Evolutionary conservation across 2,329 filamentous ascomycete genomes (phyloP), one percentile per base, ranked within the genome.

Genomic region (Pestalotiopsis sp.): DNA sequence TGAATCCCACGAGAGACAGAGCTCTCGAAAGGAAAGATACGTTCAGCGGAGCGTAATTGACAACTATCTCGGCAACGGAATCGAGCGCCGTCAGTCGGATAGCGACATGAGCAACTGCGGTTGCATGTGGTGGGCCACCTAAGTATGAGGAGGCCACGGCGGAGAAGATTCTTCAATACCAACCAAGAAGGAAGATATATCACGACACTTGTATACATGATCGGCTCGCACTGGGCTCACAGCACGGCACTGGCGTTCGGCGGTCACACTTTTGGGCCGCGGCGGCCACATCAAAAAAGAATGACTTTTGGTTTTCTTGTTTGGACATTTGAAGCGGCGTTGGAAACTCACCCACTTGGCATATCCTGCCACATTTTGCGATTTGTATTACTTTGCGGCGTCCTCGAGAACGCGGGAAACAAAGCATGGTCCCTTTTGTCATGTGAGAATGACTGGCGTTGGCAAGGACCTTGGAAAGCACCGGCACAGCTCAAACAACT

Each of bases 111-210:
- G 83, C 68, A 79, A 83, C 45, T 89, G 86, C 67, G 85, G 84
- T 9, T 89, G 86, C 71, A 80, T 86, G 71, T 88, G 86, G 86
- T 86, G 82, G 79, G 78, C 83, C 62, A 82, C 80, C 66, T 87
- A 73, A 81, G 63, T n/a, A 31, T 38, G 39, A 20, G 25, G 39
- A 20, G 25, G 5, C 4, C 20, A 25, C 13, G 17, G 14, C n/a
- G 25, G 36, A 56, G n/a, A 38, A 36, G 39, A 12, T 52, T 7
- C 23, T 62, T 27, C 6, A 20, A 36, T 17, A n/a, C 39, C 49
- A 41, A 23, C 36, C 17, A 20, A 20, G 45, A n/a, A 63, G 13
- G 57, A 45, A 27, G 7, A 67, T 23, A 41, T 36, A 41, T 67
- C 25, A 63, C 66, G 66, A 67, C 31, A 63, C 49, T 66, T 67